These are phyloP conservation scores for Aegilops tauschii DNA, from an alignment of 176 grass and related monocot genomes.

Conservation along the genomic window DNA sequence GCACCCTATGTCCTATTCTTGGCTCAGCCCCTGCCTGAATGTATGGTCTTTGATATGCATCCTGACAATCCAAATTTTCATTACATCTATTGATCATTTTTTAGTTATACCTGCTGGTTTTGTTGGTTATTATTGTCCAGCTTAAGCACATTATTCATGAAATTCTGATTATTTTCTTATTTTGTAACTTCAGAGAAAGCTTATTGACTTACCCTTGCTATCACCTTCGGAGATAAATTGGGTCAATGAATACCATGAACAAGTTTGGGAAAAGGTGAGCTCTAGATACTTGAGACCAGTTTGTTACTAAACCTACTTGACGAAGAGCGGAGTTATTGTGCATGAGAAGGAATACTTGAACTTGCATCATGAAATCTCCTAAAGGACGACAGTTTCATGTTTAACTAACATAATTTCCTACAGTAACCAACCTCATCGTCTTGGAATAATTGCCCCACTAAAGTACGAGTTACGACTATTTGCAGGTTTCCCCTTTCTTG, in stretches of 20 bases:
- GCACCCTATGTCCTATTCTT: neutral
- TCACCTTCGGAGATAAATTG: conserved; percentile 75
- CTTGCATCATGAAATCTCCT: neutral
- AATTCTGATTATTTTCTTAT: neutral
- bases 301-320: neutral
- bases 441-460: neutral
- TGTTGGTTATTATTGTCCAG: neutral
- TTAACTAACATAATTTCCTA: neutral
- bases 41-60: neutral
- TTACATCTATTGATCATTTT: neutral
- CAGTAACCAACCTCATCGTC: neutral
- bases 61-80: neutral
- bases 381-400: neutral
- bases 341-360: neutral
- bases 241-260: conserved; percentile 72
- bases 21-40: neutral
- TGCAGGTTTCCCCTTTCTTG: conserved; percentile 74
- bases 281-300: neutral
- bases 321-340: neutral
- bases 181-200: conserved; percentile 57
- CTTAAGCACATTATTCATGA: neutral
- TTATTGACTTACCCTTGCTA: conserved; percentile 64
- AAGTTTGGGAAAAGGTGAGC: conserved; percentile 91
- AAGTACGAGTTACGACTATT: conserved; percentile 5
- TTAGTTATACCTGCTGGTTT: neutral